A percentile compares a stretch with the other conserved stretches of the same genome.
phyloP scores from a whole-genome alignment of 805 yeast genomes.

The Sporopachydermia lactativora region DNA sequence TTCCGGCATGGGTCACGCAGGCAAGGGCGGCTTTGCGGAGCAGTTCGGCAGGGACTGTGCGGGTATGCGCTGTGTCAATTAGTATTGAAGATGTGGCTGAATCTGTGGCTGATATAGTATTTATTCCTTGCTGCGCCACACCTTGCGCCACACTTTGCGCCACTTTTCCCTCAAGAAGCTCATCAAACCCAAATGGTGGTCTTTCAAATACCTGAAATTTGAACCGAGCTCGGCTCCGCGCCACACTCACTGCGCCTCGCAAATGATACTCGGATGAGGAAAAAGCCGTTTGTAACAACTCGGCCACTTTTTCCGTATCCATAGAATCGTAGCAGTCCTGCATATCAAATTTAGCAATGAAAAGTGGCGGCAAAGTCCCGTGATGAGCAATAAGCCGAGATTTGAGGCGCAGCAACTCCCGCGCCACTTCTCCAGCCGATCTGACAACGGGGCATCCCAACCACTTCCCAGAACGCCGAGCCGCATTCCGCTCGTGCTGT shows the following conservation, averaged over 20 bases:
- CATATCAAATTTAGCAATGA: constrained; percentile 61
- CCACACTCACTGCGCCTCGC: no score
- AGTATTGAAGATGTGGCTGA: constrained; percentile 4
- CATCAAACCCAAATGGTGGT: no score
- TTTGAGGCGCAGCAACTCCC: constrained; percentile 25
- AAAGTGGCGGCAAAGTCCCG: constrained; percentile 23
- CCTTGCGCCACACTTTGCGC: not conserved
- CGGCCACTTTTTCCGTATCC: constrained; percentile 30
- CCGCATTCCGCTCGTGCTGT: constrained; percentile 4
- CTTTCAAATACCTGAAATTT: no score
- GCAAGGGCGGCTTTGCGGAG: constrained; percentile 10
- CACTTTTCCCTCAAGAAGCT: no score
- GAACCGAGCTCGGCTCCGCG: no score
- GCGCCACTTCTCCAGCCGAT: constrained; percentile 34
- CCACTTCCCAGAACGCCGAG: constrained; percentile 6
- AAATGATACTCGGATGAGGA: constrained; percentile 14
- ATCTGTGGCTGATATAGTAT: constrained; percentile 2
- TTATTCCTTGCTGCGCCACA: not conserved
- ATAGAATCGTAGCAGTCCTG: constrained; percentile 65
- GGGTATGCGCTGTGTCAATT: constrained; percentile 22
- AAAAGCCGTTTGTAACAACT: constrained; percentile 20
- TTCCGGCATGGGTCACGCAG: constrained; percentile 9
- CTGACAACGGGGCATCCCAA: constrained; percentile 20
- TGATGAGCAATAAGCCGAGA: constrained; percentile 9
- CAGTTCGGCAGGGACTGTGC: constrained; percentile 29